phyloP scores from a whole-genome alignment of 148 eudicot genomes.

The Vaccinium darrowii region DNA sequence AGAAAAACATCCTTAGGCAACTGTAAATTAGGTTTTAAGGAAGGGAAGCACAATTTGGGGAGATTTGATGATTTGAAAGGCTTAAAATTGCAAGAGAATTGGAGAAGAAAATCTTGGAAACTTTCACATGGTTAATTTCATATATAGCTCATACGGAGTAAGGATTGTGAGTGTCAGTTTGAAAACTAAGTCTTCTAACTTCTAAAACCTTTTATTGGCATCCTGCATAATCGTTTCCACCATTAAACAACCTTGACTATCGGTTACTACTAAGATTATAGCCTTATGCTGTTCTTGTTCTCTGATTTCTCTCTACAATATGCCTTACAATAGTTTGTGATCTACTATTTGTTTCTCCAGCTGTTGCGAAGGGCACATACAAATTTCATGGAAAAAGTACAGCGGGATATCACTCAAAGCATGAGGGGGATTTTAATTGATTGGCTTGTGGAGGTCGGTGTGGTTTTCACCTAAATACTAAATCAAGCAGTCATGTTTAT shows the following conservation, averaged over 20 bases:
- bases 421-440: slow-evolving; percentile 83
- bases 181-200: neutral
- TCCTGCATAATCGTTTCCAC: neutral
- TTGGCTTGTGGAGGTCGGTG: slow-evolving; percentile 90
- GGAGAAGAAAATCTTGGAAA: neutral
- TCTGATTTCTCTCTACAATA: neutral
- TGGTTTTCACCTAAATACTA: neutral
- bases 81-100: neutral
- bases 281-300: neutral
- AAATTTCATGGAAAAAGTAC: slow-evolving; percentile 65
- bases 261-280: neutral
- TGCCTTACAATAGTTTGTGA: neutral
- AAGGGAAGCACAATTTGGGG: neutral
- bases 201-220: neutral
- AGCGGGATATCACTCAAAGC: slow-evolving; percentile 66
- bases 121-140: neutral
- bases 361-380: slow-evolving; percentile 46
- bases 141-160: neutral
- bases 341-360: slow-evolving; percentile 36
- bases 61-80: neutral
- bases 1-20: neutral
- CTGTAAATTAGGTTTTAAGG: neutral
- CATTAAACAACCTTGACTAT: neutral
- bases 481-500: neutral
- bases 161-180: neutral